Percentiles rank a stretch among this genome's conserved stretches.
These are phyloP conservation scores for Trichophyton rubrum DNA, from an alignment of 2,329 filamentous ascomycete species.

Conservation along the genomic window DNA sequence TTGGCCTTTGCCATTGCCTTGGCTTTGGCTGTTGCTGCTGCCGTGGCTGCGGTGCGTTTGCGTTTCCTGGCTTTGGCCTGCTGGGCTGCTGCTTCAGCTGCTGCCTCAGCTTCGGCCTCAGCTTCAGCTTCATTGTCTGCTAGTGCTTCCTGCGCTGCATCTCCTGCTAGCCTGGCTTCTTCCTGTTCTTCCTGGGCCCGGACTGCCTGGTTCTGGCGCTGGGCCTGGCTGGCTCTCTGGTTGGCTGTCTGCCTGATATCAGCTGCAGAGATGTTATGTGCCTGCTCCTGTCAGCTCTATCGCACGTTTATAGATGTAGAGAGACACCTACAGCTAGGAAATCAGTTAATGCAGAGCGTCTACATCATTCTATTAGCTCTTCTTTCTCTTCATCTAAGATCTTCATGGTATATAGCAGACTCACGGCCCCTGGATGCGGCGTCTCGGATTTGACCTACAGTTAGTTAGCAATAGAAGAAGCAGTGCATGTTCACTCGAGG, in stretches of 20 bases:
- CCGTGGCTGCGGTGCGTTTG: constrained; percentile 32
- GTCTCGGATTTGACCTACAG: constrained; percentile 7
- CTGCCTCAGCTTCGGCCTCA: constrained; percentile 18
- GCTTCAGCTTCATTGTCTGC: constrained; percentile 10
- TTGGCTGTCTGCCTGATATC: constrained; percentile 50
- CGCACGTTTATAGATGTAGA: not conserved
- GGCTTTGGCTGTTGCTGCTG: constrained; percentile 38
- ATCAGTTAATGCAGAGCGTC: constrained; percentile 55
- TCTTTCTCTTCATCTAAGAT: not conserved
- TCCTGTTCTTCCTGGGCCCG: not conserved
- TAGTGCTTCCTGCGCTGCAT: not conserved
- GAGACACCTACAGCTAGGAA: constrained; percentile 46
- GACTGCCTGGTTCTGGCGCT: constrained; percentile 27
- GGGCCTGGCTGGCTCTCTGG: constrained; percentile 40
- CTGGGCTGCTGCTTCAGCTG: constrained; percentile 20
- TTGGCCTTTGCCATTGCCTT: constrained; percentile 38
- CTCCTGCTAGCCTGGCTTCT: not conserved
- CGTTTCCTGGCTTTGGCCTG: constrained; percentile 36
- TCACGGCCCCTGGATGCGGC: constrained; percentile 30
- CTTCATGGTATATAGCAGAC: constrained; percentile 11
- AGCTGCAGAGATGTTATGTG: constrained; percentile 53
- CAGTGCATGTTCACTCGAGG: not conserved
- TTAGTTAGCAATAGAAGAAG: too few relatives aligned
- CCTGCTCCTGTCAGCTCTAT: constrained; percentile 22
- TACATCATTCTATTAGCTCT: constrained; percentile 15